Evolutionary conservation across 2,329 filamentous ascomycete genomes (phyloP), one percentile per base, ranked within the genome.

Genomic region (Fonsecaea monophora): DNA sequence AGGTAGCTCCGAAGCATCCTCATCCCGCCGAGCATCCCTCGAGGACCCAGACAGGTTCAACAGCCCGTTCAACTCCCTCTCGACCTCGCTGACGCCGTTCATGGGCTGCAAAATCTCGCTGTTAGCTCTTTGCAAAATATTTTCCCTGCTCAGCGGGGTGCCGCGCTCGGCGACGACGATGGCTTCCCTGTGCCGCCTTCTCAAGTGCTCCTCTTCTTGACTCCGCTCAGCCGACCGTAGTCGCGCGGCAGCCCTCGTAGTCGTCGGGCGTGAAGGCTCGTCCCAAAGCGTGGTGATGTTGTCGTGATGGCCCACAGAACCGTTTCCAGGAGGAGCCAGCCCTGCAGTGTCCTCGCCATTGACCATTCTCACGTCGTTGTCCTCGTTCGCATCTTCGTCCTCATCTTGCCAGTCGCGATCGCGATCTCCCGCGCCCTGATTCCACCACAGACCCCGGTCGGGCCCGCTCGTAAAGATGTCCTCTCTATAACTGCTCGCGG

Each of bases 141-240:
- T 91, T 53, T 87, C 87, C 69, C 88, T 86, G 3, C 86, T 88
- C 53, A 96, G 77, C 1, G 91, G 90, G 37, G 89, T 85, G 25
- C 87, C 92, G n/a, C 92, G 91, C 74, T 96, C 92, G 74, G 93
- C 94, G 64, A 97, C 82, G 21, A 97, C 93, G 86, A 97, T 94
- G 4, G 92, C 93, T 80, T 97, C 92, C 71, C 93, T 85, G 74
- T 94, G 86, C 58, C 92, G 85, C 70, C 93, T 85, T 67, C 92
- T 83, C 67, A 94, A 82, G 73, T 91, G 89, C 76, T 94, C 91
- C 42, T 70, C 71, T 56, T 64, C 64, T 13, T 62, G 66, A 50
- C 64, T 69, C 12, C 65, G 61, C 48, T 68, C 67, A n/a, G 58
- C 45, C 15, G 65, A 66, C 25, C 70, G 64, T n/a, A 54, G 55